These are phyloP conservation scores for Mrakia blollopis DNA, from an alignment of 768 basidiomycete genomes.

Conservation along the genomic window DNA sequence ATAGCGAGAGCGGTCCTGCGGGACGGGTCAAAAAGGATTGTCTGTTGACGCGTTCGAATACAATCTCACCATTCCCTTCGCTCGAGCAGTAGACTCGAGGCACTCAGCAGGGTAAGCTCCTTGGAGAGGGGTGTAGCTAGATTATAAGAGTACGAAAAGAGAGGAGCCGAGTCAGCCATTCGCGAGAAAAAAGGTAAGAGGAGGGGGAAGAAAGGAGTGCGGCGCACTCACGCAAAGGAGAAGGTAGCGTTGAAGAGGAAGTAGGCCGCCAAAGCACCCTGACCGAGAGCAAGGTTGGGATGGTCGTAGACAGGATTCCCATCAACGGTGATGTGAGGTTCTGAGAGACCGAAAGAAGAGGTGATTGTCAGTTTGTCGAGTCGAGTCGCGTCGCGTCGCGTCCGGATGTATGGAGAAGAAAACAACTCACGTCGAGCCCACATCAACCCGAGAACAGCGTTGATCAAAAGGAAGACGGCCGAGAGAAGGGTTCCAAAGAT, in stretches of 20 bases:
- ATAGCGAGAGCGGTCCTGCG: too few relatives aligned
- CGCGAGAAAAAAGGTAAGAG: background rate
- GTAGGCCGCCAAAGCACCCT: slow-evolving; percentile 42
- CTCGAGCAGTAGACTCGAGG: slow-evolving; percentile 56
- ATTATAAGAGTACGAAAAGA: too few relatives aligned
- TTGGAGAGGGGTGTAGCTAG: slow-evolving; percentile 56
- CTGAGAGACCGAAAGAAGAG: too few relatives aligned
- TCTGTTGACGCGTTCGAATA: too few relatives aligned
- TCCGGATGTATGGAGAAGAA: too few relatives aligned
- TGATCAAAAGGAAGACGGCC: slow-evolving; percentile 37
- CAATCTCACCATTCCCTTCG: slow-evolving; percentile 58
- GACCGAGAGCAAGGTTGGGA: slow-evolving; percentile 38
- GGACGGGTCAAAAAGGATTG: too few relatives aligned
- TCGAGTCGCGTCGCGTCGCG: too few relatives aligned
- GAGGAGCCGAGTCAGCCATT: background rate
- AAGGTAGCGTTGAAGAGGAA: slow-evolving; percentile 53
- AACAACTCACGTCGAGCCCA: slow-evolving; percentile 29
- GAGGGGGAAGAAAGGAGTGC: background rate
- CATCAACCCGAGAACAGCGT: slow-evolving; percentile 37
- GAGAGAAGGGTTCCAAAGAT: slow-evolving; percentile 43
- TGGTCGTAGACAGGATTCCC: slow-evolving; percentile 24
- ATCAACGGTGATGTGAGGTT: too few relatives aligned
- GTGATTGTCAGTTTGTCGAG: too few relatives aligned
- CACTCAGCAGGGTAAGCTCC: slow-evolving; percentile 51
- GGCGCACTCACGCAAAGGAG: slow-evolving; percentile 46